Evolutionary conservation across 805 yeast species (phyloP).

Genomic region (Lipomyces japonicus): DNA sequence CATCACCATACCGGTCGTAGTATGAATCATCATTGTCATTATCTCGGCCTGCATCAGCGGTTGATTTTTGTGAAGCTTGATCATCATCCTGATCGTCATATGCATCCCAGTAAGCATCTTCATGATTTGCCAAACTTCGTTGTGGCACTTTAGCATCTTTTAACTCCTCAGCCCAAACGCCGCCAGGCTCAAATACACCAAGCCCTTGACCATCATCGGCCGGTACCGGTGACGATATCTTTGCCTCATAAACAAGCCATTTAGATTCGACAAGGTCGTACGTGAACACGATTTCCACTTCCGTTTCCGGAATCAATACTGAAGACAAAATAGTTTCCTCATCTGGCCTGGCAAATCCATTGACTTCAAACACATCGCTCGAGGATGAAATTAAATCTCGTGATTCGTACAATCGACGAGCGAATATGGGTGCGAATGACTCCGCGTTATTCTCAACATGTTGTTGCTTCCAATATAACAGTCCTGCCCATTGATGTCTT

Average conservation of each 20-base stretch:
- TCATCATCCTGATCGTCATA: slow-evolving; percentile 29
- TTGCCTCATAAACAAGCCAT: slow-evolving; percentile 20
- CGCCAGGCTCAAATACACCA: neutral
- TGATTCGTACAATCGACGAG: slow-evolving; percentile 13
- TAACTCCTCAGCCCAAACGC: neutral
- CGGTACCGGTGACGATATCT: no score
- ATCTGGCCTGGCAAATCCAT: slow-evolving; percentile 16
- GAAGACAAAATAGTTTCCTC: slow-evolving; percentile 9
- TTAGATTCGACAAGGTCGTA: slow-evolving; percentile 12
- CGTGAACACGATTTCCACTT: slow-evolving; percentile 7
- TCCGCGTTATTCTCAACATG: no score
- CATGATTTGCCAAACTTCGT: slow-evolving; percentile 13
- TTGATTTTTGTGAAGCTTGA: neutral
- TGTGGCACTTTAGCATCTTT: neutral
- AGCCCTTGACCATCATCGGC: no score
- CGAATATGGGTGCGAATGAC: slow-evolving; percentile 9
- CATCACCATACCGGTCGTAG: slow-evolving; percentile 23
- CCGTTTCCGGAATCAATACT: slow-evolving; percentile 2
- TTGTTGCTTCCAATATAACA: slow-evolving; percentile 21
- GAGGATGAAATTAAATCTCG: neutral
- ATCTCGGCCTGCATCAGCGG: neutral
- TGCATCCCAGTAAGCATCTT: slow-evolving; percentile 25
- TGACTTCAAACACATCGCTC: neutral
- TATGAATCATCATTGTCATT: slow-evolving; percentile 16
- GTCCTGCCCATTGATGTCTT: slow-evolving; percentile 14